Evolutionary conservation across 352 stramenopile species (phyloP).

Genomic region (Pythium brachiatum): DNA sequence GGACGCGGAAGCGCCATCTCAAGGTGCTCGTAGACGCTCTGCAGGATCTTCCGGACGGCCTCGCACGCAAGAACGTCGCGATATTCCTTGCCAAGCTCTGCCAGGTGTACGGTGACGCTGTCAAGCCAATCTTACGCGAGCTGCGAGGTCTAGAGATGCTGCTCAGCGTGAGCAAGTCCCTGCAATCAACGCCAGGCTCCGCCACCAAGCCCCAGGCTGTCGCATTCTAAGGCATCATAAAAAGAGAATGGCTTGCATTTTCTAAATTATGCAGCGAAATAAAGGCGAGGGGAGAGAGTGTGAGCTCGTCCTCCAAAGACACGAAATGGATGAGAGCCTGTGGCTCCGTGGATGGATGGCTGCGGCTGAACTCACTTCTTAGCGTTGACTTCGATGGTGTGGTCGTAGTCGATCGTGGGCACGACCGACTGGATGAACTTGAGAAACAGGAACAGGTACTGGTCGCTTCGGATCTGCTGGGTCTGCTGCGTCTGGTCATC

Average conservation of each 20-base stretch:
- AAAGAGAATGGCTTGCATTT: constrained; percentile 2
- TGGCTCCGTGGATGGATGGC: too few species aligned
- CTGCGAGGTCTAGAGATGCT: constrained; percentile 83
- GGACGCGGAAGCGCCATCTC: constrained; percentile 30
- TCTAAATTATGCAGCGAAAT: constrained; percentile 5
- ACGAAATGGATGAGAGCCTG: neutral
- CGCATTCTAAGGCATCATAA: constrained; percentile 8
- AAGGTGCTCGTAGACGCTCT: constrained; percentile 42
- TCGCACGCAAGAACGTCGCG: constrained; percentile 72
- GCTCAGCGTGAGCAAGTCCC: constrained; percentile 55
- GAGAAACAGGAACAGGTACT: constrained; percentile 99
- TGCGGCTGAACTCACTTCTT: constrained; percentile 11
- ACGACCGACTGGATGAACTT: constrained; percentile 99
- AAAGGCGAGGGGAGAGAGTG: neutral
- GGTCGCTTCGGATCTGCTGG: constrained; percentile 87
- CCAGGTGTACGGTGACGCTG: constrained; percentile 31
- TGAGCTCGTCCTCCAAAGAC: neutral
- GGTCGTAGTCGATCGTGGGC: constrained; percentile 99
- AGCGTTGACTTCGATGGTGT: constrained; percentile 97
- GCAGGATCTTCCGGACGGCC: constrained; percentile 42
- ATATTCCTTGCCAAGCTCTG: constrained; percentile 76
- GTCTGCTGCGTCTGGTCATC: constrained; percentile 33
- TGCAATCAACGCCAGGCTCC: constrained; percentile 11
- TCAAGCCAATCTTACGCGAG: constrained; percentile 56
- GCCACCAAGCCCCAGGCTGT: constrained; percentile 6